Conservation (phyloP, 768 basidiomycete species). For the Termitomyces sp. region DNA sequence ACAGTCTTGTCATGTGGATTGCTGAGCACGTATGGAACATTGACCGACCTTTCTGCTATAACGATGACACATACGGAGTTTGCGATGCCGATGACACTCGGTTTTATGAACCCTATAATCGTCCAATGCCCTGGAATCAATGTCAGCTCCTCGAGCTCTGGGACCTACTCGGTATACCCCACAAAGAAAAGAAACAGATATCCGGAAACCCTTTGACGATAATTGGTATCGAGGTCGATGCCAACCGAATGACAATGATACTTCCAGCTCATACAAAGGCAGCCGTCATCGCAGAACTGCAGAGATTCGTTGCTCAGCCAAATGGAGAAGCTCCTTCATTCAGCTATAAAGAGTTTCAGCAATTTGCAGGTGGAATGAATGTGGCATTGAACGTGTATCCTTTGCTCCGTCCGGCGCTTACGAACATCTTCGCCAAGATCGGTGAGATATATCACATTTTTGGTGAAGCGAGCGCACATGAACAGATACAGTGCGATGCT, state of each 20-base stretch:
- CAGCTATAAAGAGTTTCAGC: not conserved
- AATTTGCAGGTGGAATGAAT: not conserved
- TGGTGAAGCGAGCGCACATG: not conserved
- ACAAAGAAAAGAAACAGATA: slow-evolving; percentile 2
- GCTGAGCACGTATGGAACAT: not conserved
- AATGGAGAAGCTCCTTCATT: not conserved
- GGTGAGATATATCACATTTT: not conserved
- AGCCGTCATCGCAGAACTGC: not conserved
- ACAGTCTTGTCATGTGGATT: slow-evolving; percentile 4
- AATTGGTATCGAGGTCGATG: slow-evolving; percentile 4
- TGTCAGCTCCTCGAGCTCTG: not conserved
- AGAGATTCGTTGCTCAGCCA: not conserved
- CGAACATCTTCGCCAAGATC: not conserved
- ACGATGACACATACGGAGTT: not conserved
- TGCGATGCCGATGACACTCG: not conserved
- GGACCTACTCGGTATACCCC: slow-evolving; percentile 2
- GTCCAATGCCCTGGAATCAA: not conserved
- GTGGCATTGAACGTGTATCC: slow-evolving; percentile 3
- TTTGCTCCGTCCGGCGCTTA: not conserved
- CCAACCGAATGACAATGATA: not conserved
- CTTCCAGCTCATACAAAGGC: not conserved
- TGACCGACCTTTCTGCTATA: not conserved
- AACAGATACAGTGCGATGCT: not conserved
- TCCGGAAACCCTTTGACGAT: not conserved
- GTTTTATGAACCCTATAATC: not conserved